phyloP scores from a whole-genome alignment of 768 basidiomycete genomes.

The Amanita exitialis region DNA sequence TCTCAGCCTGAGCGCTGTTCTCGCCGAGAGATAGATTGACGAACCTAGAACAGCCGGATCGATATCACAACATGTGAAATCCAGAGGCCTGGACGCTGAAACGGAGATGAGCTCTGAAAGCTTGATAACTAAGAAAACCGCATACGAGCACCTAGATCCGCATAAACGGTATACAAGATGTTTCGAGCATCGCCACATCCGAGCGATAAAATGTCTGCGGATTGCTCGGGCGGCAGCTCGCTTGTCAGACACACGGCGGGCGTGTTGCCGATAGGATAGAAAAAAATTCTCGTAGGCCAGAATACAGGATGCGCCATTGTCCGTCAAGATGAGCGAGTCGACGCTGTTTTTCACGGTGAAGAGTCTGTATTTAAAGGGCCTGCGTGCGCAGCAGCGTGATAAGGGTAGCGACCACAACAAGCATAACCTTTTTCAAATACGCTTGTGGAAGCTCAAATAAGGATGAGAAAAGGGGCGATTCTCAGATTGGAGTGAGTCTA shows the following conservation, averaged over 20 bases:
- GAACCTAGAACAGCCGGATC: neutral
- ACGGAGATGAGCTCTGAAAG: neutral
- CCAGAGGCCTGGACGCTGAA: neutral
- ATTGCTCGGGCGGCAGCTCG: conserved; percentile 28
- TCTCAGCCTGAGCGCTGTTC: no score
- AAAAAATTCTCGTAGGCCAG: conserved; percentile 29
- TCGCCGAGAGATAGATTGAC: neutral
- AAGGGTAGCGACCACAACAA: neutral
- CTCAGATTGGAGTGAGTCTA: no score
- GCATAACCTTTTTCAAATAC: no score
- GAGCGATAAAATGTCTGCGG: conserved; percentile 30
- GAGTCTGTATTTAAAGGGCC: neutral
- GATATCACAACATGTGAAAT: conserved; percentile 1
- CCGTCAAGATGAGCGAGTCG: neutral
- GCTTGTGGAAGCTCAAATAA: no score
- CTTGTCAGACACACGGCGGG: conserved; percentile 31
- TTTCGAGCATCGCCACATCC: conserved; percentile 42
- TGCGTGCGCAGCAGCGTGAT: no score
- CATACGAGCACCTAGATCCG: conserved; percentile 14
- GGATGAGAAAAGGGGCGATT: no score
- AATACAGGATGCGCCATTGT: conserved; percentile 27
- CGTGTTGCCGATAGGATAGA: conserved; percentile 44
- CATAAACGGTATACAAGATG: conserved; percentile 30
- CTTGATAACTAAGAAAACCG: neutral
- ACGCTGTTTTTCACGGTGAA: neutral